These are phyloP conservation scores for Colletotrichum sp. DNA, from an alignment of 2,329 filamentous ascomycete genomes.

Conservation along the genomic window DNA sequence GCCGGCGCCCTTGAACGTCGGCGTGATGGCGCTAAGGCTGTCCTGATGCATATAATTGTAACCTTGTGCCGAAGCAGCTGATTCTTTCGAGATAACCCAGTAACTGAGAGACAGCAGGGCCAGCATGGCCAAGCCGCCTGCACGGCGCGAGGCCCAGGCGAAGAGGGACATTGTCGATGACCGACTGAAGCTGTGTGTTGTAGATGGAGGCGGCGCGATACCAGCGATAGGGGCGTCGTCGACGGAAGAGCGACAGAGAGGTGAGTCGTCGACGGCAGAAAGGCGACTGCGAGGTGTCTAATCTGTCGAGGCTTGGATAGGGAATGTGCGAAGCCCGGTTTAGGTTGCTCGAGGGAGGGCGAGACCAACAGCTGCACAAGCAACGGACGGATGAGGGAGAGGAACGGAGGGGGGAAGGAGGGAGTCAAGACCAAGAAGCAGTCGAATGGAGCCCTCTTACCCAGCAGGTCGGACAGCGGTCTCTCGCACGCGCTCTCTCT, in stretches of 20 bases:
- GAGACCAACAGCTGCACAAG: constrained; percentile 11
- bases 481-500: neutral
- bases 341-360: constrained; percentile 8
- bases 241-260: neutral
- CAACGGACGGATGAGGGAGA: neutral
- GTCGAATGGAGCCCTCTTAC: constrained; percentile 5
- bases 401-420: constrained; percentile 13
- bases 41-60: constrained; percentile 48
- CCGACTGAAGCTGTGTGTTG: neutral
- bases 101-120: constrained; percentile 53
- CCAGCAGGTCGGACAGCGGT: constrained; percentile 7
- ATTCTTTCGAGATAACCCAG: constrained; percentile 59
- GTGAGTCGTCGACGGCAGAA: neutral
- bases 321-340: neutral
- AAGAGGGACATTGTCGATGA: constrained; percentile 54
- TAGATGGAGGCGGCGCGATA: neutral
- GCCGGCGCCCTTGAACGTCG: constrained; percentile 46
- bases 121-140: constrained; percentile 61
- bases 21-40: constrained; percentile 35
- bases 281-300: neutral
- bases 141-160: constrained; percentile 57
- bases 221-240: neutral
- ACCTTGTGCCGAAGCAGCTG: constrained; percentile 45
- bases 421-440: constrained; percentile 2
- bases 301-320: constrained; percentile 4